These are phyloP conservation scores for Fallopia convolvulus DNA, from an alignment of 148 eudicot genomes.

Conservation along the genomic window DNA sequence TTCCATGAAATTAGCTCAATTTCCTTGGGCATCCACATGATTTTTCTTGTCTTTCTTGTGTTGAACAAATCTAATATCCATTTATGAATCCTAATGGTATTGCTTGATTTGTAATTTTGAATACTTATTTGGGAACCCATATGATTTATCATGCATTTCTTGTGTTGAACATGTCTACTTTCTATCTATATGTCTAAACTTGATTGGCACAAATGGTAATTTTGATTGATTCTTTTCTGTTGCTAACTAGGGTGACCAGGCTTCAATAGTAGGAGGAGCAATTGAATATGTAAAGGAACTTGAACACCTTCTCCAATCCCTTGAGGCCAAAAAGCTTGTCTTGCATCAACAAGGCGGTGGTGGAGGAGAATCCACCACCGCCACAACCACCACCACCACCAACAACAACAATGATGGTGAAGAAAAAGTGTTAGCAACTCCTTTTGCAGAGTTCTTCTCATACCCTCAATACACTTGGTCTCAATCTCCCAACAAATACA, in stretches of 20 bases:
- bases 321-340: slow-evolving; percentile 58
- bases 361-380: not conserved
- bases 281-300: slow-evolving; percentile 85
- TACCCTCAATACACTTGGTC: slow-evolving; percentile 48
- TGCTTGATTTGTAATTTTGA: too few species aligned
- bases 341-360: slow-evolving; percentile 16
- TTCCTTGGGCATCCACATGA: too few species aligned
- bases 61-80: not conserved
- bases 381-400: slow-evolving; percentile 12
- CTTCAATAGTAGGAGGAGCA: slow-evolving; percentile 95
- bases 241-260: slow-evolving; percentile 78
- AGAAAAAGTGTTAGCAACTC: slow-evolving; percentile 12
- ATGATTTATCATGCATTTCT: not conserved
- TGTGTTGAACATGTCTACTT: not conserved
- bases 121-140: not conserved
- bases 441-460: slow-evolving; percentile 50
- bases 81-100: not conserved
- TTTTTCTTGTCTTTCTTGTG: not conserved
- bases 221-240: not conserved
- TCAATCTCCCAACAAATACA: slow-evolving; percentile 20
- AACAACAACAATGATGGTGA: not conserved
- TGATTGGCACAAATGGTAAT: not conserved
- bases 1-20: too few species aligned
- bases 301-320: slow-evolving; percentile 62
- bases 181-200: too few species aligned